phyloP scores from a whole-genome alignment of 164 flowering plant species.

The Nelumbo lutea region DNA sequence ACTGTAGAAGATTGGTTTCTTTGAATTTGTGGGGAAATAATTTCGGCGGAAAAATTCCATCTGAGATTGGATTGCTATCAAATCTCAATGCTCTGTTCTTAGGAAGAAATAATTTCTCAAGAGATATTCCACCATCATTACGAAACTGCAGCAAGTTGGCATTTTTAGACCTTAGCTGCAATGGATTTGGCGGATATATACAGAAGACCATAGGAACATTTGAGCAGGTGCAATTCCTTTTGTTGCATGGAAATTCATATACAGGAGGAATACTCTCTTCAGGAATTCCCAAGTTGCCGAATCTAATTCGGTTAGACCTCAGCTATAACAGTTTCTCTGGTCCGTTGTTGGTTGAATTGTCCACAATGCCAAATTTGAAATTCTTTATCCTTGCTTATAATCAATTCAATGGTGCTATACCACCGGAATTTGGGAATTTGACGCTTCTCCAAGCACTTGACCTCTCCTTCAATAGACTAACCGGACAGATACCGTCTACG shows the following conservation, averaged over 20 bases:
- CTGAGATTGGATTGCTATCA: constrained; percentile 45
- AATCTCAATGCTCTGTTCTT: constrained; percentile 40
- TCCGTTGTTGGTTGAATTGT: constrained; percentile 49
- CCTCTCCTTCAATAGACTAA: constrained; percentile 62
- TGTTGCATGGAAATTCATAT: constrained; percentile 58
- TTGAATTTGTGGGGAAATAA: constrained; percentile 59
- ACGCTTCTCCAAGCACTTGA: constrained; percentile 65
- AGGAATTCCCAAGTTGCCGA: constrained; percentile 52
- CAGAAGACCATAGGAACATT: constrained; percentile 57
- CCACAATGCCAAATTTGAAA: constrained; percentile 45
- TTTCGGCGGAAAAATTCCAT: constrained; percentile 55
- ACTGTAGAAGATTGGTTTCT: constrained; percentile 36
- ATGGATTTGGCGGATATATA: constrained; percentile 50
- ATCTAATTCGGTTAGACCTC: constrained; percentile 54
- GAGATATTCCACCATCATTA: constrained; percentile 56
- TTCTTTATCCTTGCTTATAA: constrained; percentile 60
- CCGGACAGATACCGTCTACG: constrained; percentile 58
- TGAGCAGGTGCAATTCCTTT: constrained; percentile 44
- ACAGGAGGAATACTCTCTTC: constrained; percentile 63
- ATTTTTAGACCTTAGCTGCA: constrained; percentile 65
- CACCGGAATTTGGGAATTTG: constrained; percentile 56
- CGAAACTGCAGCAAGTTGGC: constrained; percentile 39
- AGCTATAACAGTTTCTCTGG: constrained; percentile 74
- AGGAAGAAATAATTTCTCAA: constrained; percentile 58
- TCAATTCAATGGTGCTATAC: constrained; percentile 57